Evolutionary conservation across 371 early-diverging fungal species (phyloP).

Genomic region (Blakeslea trispora): DNA sequence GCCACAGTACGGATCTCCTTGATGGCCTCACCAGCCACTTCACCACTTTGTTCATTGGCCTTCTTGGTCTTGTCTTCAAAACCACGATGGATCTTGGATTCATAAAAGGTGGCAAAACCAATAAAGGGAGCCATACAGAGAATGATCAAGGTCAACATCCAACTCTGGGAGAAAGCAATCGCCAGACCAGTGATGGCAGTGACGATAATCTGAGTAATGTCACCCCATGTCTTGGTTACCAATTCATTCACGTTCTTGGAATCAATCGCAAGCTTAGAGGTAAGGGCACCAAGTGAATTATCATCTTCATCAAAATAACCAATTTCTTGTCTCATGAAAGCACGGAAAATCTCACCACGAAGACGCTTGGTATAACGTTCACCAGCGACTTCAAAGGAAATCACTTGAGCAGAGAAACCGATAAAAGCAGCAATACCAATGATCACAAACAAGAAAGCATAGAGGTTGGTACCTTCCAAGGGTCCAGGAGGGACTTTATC

Average conservation of each 20-base stretch:
- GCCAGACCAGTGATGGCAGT: slow-evolving; percentile 47
- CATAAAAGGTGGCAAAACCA: slow-evolving; percentile 46
- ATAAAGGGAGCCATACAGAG: slow-evolving; percentile 57
- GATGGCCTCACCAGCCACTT: slow-evolving; percentile 85
- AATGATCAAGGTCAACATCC: slow-evolving; percentile 64
- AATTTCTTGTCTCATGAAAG: slow-evolving; percentile 80
- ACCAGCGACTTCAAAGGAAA: slow-evolving; percentile 52
- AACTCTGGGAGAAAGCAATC: slow-evolving; percentile 54
- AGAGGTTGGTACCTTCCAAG: slow-evolving; percentile 65
- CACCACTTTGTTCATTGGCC: slow-evolving; percentile 71
- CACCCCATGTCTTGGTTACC: slow-evolving; percentile 69
- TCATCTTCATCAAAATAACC: slow-evolving; percentile 85
- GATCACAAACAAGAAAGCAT: slow-evolving; percentile 77
- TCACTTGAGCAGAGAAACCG: slow-evolving; percentile 39
- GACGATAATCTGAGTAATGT: slow-evolving; percentile 56
- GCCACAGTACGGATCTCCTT: slow-evolving; percentile 88
- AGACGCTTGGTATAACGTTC: slow-evolving; percentile 66
- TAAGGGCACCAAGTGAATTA: slow-evolving; percentile 82
- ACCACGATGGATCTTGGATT: slow-evolving; percentile 50
- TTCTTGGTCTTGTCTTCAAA: slow-evolving; percentile 63
- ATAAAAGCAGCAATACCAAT: slow-evolving; percentile 58
- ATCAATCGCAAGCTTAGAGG: slow-evolving; percentile 82
- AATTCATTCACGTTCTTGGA: slow-evolving; percentile 71
- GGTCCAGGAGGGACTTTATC: slow-evolving; percentile 30
- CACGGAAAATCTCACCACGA: slow-evolving; percentile 58